phyloP scores from a whole-genome alignment of 2,329 filamentous ascomycete genomes.

The Lithohypha guttulata region DNA sequence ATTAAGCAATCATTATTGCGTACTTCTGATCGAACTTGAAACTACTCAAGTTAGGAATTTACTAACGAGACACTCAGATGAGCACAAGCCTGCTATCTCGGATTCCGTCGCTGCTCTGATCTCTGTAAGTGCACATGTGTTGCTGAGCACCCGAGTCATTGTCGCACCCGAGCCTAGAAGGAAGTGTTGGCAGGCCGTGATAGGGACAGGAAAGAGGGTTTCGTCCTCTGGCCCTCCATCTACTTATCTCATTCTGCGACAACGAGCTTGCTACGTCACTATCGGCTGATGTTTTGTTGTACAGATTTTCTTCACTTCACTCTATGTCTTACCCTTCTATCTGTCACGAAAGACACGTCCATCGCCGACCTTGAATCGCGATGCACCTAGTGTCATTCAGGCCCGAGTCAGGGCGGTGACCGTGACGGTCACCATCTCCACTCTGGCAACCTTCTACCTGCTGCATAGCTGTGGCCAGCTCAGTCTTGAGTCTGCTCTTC shows the following conservation, averaged over 20 bases:
- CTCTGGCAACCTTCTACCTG: conserved; percentile 55
- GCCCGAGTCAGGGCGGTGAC: conserved; percentile 73
- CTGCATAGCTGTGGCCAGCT: conserved; percentile 46
- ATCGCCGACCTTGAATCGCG: conserved; percentile 65
- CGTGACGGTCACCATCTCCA: conserved; percentile 60
- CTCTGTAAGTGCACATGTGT: neutral
- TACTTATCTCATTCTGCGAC: too few relatives aligned
- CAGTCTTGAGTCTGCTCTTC: conserved; percentile 46
- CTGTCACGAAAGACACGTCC: conserved; percentile 68
- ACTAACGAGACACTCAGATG: conserved; percentile 20
- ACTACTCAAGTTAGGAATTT: too few relatives aligned
- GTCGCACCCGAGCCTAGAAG: too few relatives aligned
- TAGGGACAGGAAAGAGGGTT: too few relatives aligned
- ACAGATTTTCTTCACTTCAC: conserved; percentile 64
- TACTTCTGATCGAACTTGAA: too few relatives aligned
- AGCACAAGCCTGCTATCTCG: conserved; percentile 23
- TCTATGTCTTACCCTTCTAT: conserved; percentile 90
- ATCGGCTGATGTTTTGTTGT: too few relatives aligned
- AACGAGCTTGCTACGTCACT: too few relatives aligned
- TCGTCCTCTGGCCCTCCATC: too few relatives aligned
- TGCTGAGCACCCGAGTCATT: too few relatives aligned
- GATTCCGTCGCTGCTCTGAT: neutral
- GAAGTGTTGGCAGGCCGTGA: too few relatives aligned
- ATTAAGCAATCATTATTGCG: too few relatives aligned
- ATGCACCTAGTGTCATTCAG: conserved; percentile 81